Base-by-base conservation (phyloP, 2,329 filamentous ascomycete species). In the Aureobasidium pullulans region DNA sequence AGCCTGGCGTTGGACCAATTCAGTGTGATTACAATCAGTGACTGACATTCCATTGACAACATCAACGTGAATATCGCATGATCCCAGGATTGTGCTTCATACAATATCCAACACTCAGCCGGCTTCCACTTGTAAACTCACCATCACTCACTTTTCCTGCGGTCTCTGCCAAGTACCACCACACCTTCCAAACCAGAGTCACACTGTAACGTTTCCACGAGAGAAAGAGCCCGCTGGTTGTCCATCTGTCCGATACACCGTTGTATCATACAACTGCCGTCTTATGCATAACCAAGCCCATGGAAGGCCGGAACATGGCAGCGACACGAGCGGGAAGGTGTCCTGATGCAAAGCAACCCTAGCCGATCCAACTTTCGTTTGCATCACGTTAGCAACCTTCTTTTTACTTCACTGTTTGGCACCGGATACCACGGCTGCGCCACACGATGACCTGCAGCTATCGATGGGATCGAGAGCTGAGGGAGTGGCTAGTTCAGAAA, bases 371-470 rank as follows among this genome's bases (percentile, higher is more conserved):
- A 16, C 39, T 36, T 11, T 19, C n/a, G 34, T 52, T 13, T 37
- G 50, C 50, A 43, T 54, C 36, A 40, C 15, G 50, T 54, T 54
- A 42, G 50, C 37, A 54, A 54, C 50, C 50, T 54, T 54, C 23
- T 32, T 52, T n/a, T 19, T 11, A 6, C 39, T 32, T 15, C 36
- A 15, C 19, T 32, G 5, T 44, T 40, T 56, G 40, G 9, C 40
- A 56, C 16, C 31, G 16, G 29, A 44, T 57, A 16, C 40, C n/a
- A 48, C 44, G 13, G 43, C 54, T 39, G 43, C 32, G 54, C 54
- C 54, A 57, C 43, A 29, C 15, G 19, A 39, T 32, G 28, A 46
- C 43, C 39, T 43, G 44, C 44, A 48, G 8, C 43, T 32, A 15
- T 48, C 44, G 44, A 48, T 48, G 44, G 3, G 23, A 48, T 48